phyloP scores from a whole-genome alignment of 148 eudicot genomes.

The Vaccinium vitisidaea region DNA sequence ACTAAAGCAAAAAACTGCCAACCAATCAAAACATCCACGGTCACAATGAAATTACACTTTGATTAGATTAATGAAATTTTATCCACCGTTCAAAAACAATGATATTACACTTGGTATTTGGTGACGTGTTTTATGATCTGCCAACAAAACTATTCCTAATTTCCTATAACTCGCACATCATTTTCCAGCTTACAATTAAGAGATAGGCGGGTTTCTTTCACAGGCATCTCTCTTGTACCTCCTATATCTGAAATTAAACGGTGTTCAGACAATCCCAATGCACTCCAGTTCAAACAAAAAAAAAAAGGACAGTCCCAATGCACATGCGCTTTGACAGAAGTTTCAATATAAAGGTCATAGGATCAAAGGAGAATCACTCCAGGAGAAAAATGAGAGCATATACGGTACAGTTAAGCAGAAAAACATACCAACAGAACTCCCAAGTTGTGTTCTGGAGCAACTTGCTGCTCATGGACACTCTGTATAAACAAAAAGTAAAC shows the following conservation, averaged over 20 bases:
- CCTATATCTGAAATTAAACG: neutral
- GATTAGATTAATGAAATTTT: too few relatives aligned
- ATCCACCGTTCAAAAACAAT: neutral
- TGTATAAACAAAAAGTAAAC: conserved; percentile 27
- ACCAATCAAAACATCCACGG: conserved; percentile 6
- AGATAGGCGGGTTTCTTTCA: neutral
- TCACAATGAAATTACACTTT: neutral
- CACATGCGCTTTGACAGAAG: neutral
- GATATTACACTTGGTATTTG: neutral
- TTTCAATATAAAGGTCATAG: neutral
- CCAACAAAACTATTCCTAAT: neutral
- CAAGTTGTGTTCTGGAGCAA: conserved; percentile 69
- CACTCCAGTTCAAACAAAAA: too few relatives aligned
- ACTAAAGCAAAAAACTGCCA: conserved; percentile 5
- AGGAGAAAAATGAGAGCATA: conserved; percentile 8
- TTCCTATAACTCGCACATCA: neutral
- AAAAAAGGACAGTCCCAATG: neutral
- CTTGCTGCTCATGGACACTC: conserved; percentile 55
- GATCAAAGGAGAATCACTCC: conserved; percentile 1
- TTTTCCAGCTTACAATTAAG: neutral
- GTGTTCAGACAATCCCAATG: neutral
- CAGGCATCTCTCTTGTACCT: neutral
- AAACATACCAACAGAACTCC: conserved; percentile 80
- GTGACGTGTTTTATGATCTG: neutral
- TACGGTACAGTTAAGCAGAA: neutral